These are phyloP conservation scores for Micractinium conductrix DNA, from an alignment of 139 green algal species.

Conservation along the genomic window DNA sequence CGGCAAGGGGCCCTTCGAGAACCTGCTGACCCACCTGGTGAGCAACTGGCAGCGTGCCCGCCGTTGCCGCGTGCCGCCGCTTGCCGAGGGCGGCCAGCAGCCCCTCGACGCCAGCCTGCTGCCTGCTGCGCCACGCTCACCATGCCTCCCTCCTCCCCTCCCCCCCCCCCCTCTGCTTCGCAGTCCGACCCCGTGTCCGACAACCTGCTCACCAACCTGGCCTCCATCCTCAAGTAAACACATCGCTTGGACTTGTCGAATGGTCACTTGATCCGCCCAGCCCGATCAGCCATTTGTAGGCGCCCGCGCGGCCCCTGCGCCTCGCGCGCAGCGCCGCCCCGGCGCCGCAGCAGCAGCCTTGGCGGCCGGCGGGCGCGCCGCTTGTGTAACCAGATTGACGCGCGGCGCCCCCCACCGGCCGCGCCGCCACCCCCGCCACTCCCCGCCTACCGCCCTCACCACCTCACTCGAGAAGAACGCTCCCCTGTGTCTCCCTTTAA, in stretches of 20 bases:
- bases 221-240: conserved; percentile 36
- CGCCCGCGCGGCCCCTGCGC: no score
- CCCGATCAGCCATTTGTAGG: background rate
- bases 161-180: conserved; percentile 60
- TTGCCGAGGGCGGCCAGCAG: background rate
- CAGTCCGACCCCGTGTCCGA: conserved; percentile 82
- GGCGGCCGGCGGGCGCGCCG: no score
- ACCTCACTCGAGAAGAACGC: background rate
- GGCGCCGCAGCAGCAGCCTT: no score
- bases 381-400: background rate
- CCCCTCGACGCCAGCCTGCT: no score
- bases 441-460: background rate
- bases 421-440: background rate
- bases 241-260: no score
- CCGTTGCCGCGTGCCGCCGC: no score
- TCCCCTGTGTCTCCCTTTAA: background rate
- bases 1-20: conserved; percentile 86
- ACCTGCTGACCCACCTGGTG: conserved; percentile 77
- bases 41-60: background rate
- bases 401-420: background rate
- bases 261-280: background rate
- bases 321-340: no score
- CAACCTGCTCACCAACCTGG: conserved; percentile 97
- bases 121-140: background rate
- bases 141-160: background rate